A percentile compares a stretch with the other conserved stretches of the same genome.
Conservation (phyloP, 1,139 yeast genomes). For the Suhomyces panamericanus region DNA sequence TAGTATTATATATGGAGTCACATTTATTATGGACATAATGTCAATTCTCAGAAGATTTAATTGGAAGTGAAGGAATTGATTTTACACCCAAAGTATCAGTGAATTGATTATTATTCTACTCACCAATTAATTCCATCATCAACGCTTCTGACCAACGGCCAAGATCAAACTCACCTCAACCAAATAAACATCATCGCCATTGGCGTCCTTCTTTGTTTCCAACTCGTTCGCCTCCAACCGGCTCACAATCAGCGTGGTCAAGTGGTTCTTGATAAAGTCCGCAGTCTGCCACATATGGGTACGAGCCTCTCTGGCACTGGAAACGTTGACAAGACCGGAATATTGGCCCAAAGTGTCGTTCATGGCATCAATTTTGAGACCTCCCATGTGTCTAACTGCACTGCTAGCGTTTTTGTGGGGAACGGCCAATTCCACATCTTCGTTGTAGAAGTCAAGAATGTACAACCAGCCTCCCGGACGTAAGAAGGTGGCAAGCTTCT, state of each 20-base stretch:
- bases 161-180: conserved; percentile 26
- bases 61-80: too few species aligned
- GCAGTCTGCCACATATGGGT: conserved; percentile 27
- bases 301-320: conserved; percentile 24
- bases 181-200: conserved; percentile 18
- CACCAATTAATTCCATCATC: too few species aligned
- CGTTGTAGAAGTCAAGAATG: conserved; percentile 39
- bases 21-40: too few species aligned
- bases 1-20: too few species aligned
- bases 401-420: neutral
- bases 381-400: conserved; percentile 40
- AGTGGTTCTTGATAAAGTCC: conserved; percentile 29
- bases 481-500: conserved; percentile 34
- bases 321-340: conserved; percentile 27
- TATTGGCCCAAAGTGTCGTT: conserved; percentile 23
- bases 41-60: too few species aligned
- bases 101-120: too few species aligned
- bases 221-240: conserved; percentile 21
- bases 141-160: conserved; percentile 23
- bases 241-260: conserved; percentile 18
- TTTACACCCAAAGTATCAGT: too few species aligned
- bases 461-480: conserved; percentile 36
- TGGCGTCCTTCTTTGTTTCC: conserved; percentile 11
- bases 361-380: conserved; percentile 28
- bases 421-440: conserved; percentile 25